Conservation (phyloP, 441 rosid species). For the Syzygium malaccense region DNA sequence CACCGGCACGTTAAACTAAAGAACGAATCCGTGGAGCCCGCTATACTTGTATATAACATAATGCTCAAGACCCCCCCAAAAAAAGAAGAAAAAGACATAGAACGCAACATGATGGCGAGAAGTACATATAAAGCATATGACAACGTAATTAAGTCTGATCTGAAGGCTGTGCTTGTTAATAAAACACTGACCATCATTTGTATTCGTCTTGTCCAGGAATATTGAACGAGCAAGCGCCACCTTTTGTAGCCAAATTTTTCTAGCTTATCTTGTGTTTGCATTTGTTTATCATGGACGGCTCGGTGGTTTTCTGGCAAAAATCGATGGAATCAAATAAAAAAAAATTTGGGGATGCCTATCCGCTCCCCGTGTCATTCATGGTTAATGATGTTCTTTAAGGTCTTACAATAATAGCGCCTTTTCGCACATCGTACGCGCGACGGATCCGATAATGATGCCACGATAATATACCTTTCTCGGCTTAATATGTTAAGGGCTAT, state of each 20-base stretch:
- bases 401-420: not conserved
- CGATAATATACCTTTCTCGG: not conserved
- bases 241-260: not conserved
- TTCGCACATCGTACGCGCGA: not conserved
- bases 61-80: not conserved
- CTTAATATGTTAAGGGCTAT: not conserved
- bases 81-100: not conserved
- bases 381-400: not conserved
- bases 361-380: not conserved
- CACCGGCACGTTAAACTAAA: no score
- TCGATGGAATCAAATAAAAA: not conserved
- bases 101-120: not conserved
- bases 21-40: no score
- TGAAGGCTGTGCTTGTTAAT: not conserved
- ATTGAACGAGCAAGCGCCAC: not conserved
- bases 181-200: not conserved
- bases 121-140: not conserved
- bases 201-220: not conserved
- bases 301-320: not conserved
- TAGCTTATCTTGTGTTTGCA: not conserved
- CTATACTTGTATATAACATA: not conserved
- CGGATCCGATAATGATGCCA: not conserved
- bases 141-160: not conserved
- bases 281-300: not conserved
- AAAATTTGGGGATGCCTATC: not conserved